phyloP scores from a whole-genome alignment of 106 monocot genomes.

The Allium sativum region DNA sequence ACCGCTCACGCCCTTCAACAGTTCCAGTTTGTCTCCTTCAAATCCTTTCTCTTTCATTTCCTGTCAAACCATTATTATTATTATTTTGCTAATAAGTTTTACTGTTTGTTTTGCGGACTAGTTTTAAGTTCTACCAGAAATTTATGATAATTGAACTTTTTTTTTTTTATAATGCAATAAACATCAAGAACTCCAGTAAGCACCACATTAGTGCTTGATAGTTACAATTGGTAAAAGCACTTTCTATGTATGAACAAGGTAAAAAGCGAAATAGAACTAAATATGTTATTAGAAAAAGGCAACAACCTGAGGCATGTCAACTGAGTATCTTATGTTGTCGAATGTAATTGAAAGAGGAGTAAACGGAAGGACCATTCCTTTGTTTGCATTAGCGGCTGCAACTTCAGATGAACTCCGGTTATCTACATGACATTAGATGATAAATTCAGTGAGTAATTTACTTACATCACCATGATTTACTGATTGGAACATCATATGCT shows the following conservation, averaged over 20 bases:
- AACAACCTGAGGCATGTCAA: slow-evolving; percentile 23
- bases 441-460: no score
- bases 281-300: not conserved
- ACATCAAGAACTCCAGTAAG: no score
- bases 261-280: not conserved
- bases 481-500: no score
- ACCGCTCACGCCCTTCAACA: slow-evolving; percentile 16
- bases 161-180: no score
- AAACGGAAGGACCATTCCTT: slow-evolving; percentile 20
- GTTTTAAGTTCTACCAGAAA: no score
- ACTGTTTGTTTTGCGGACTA: no score
- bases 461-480: no score
- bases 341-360: slow-evolving; percentile 18
- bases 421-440: not conserved
- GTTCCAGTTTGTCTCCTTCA: slow-evolving; percentile 5
- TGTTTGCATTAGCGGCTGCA: not conserved
- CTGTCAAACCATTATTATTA: not conserved
- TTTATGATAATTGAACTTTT: no score
- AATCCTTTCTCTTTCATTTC: slow-evolving; percentile 16
- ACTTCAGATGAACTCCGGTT: not conserved
- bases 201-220: no score
- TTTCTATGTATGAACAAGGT: no score
- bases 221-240: no score
- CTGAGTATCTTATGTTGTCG: slow-evolving; percentile 12
- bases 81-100: no score